Conservation (phyloP, 225 moss, liverwort and hornwort genomes). For the Bryum argenteum region DNA sequence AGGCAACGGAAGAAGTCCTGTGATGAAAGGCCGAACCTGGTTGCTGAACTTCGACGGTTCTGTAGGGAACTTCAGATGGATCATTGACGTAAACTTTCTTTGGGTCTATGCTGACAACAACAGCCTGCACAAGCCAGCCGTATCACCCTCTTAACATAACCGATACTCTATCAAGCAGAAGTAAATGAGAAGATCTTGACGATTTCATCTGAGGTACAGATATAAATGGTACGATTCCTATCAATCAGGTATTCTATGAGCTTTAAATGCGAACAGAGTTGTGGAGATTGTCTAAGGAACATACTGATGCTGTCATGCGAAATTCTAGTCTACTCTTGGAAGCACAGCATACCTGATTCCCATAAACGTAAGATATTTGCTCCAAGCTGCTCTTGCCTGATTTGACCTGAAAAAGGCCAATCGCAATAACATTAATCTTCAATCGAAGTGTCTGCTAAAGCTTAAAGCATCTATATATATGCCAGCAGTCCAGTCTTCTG, state of each 20-base stretch:
- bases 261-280: background rate
- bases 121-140: conserved; percentile 66
- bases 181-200: no score
- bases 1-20: conserved; percentile 5
- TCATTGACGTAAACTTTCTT: conserved; percentile 77
- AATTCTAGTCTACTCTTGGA: background rate
- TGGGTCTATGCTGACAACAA: conserved; percentile 98
- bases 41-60: conserved; percentile 62
- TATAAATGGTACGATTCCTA: background rate
- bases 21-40: conserved; percentile 50
- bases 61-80: conserved; percentile 72
- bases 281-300: background rate
- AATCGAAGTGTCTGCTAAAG: background rate
- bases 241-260: background rate
- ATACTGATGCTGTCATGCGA: background rate
- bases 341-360: conserved; percentile 69
- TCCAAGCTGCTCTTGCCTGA: conserved; percentile 93
- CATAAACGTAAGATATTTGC: conserved; percentile 92
- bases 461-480: conserved; percentile 13
- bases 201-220: background rate
- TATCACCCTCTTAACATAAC: conserved; percentile 10
- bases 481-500: background rate
- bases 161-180: no score
- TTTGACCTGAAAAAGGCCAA: conserved; percentile 58
- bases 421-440: background rate